phyloP scores from a whole-genome alignment of 225 moss, liverwort and hornwort species.

The Polytrichum commune region DNA sequence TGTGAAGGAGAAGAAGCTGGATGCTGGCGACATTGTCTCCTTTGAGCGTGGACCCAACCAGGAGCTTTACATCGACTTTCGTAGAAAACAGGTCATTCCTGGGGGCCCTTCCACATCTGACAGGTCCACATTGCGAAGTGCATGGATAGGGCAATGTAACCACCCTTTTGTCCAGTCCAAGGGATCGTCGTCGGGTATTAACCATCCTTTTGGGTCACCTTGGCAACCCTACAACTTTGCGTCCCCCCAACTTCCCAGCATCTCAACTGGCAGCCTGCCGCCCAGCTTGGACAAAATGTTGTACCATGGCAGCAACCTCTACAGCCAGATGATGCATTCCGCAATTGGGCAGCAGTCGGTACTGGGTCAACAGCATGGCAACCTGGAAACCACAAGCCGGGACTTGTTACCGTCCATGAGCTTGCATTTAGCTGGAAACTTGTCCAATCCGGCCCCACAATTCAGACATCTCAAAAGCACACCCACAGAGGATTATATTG shows the following conservation, averaged over 20 bases:
- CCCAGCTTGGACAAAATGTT: slow-evolving; percentile 45
- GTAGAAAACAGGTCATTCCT: slow-evolving; percentile 63
- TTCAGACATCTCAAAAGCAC: slow-evolving; percentile 28
- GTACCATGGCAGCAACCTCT: slow-evolving; percentile 29
- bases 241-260: slow-evolving; percentile 29
- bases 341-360: slow-evolving; percentile 31
- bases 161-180: slow-evolving; percentile 35
- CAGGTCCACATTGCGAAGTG: slow-evolving; percentile 38
- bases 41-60: slow-evolving; percentile 83
- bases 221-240: slow-evolving; percentile 54
- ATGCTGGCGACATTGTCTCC: slow-evolving; percentile 94
- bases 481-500: slow-evolving; percentile 46
- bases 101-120: slow-evolving; percentile 57
- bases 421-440: slow-evolving; percentile 7
- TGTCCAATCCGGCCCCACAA: slow-evolving; percentile 23
- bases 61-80: slow-evolving; percentile 94
- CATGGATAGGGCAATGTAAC: slow-evolving; percentile 46
- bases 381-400: slow-evolving; percentile 15
- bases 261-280: slow-evolving; percentile 27
- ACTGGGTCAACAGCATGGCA: slow-evolving; percentile 16
- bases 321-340: slow-evolving; percentile 51
- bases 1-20: slow-evolving; percentile 98
- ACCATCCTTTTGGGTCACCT: background rate
- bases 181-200: slow-evolving; percentile 20
- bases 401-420: slow-evolving; percentile 24